Evolutionary conservation across 768 basidiomycete species (phyloP), one percentile per base, ranked within the genome.

Genomic region (Gymnopilus dilepis): DNA sequence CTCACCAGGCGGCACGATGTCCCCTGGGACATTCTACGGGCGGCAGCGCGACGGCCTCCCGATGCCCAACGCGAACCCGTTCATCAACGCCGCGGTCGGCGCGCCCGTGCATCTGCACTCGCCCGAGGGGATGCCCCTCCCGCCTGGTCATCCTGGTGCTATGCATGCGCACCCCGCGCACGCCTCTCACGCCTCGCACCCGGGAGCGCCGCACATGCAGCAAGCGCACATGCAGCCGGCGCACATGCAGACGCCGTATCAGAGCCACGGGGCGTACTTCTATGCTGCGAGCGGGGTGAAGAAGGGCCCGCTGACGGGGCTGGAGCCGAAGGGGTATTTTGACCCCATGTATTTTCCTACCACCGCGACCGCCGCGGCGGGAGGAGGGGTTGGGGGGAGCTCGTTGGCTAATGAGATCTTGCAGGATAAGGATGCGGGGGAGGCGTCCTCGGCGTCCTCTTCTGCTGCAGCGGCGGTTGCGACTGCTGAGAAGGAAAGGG

Each of bases 11-110:
- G 79, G 85, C 12, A 80, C 86, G 15, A 89, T 92, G 84, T 86
- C 85, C 15, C 90, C 91, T 28, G 90, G 87, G 13, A 85, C 86
- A 38, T 90, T 89, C 74, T 94, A 87, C 86, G 89, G 84, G 51
- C 84, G 76, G 65, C 86, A 82, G 33, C 84, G 80, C 11, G 73
- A 76, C 43, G 61, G 47, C 13, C 30, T 50, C 28, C 47, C 63
- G 11, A 65, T 71, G 33, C 66, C 71, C 28, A 65, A 69, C 19
- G 67, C 73, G 47, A 80, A 82, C 57, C 77, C 80, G 30, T 74
- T 73, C 55, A 80, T 81, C 45, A 81, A 82, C 51, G 75, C 80
- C 4, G 78, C 82, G 33, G 80, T 82, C 1, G 82, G 82, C 1
- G 81, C 80, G 21, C 82, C 82, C 11, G 79, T 82, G 22, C 78